phyloP scores from a whole-genome alignment of 331 rosid genomes.

The Erythrophleum ivorense region DNA sequence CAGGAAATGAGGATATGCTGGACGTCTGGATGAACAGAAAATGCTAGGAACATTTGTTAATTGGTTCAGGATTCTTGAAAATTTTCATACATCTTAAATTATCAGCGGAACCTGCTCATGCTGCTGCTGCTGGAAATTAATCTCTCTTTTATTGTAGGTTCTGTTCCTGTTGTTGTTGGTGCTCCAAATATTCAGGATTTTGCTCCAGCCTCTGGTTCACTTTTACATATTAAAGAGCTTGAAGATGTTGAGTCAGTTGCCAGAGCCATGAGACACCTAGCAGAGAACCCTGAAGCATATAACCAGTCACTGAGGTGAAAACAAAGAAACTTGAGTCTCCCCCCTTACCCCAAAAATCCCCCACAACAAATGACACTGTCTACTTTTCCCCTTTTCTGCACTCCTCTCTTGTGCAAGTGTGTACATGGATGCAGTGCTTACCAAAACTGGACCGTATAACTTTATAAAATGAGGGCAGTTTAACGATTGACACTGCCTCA shows the following conservation, averaged over 20 bases:
- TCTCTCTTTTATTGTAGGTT: conserved; percentile 53
- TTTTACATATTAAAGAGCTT: conserved; percentile 78
- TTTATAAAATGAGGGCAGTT: background rate
- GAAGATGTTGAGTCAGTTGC: conserved; percentile 73
- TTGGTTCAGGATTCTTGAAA: conserved; percentile 8
- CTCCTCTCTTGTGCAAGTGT: background rate
- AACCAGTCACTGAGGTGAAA: conserved; percentile 80
- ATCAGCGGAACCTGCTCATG: conserved; percentile 22
- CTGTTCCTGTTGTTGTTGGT: conserved; percentile 92
- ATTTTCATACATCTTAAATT: background rate
- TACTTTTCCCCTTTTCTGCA: background rate
- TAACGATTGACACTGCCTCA: conserved; percentile 1
- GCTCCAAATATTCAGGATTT: conserved; percentile 94
- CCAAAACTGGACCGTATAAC: background rate
- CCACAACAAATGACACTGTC: background rate
- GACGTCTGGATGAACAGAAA: background rate
- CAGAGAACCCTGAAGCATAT: conserved; percentile 81
- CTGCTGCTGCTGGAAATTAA: conserved; percentile 37
- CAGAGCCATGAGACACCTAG: conserved; percentile 71
- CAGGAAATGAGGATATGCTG: background rate
- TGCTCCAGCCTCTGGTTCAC: conserved; percentile 74
- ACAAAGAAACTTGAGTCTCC: background rate
- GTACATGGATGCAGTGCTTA: background rate
- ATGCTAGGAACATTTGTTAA: background rate
- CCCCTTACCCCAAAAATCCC: background rate